phyloP scores from a whole-genome alignment of 192 early-diverging fungal species.

The Coemansia reversa region DNA sequence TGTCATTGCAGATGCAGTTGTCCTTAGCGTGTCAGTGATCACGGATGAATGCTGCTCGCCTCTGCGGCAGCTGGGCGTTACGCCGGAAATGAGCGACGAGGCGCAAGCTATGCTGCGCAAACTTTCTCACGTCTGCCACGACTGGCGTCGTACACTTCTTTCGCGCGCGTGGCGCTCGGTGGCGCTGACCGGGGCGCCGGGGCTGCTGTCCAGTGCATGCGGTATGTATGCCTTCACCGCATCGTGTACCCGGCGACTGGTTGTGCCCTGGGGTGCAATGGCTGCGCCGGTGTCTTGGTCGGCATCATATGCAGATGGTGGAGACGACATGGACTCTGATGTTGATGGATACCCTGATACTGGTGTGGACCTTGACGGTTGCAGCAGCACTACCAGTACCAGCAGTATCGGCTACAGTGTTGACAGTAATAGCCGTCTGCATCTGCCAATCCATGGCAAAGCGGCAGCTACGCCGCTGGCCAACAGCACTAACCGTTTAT shows the following conservation, averaged over 20 bases:
- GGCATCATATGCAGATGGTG: background rate
- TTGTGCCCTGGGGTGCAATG: constrained; percentile 40
- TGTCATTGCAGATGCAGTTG: constrained; percentile 23
- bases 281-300: constrained; percentile 30
- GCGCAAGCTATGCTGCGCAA: constrained; percentile 18
- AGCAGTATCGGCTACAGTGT: constrained; percentile 7
- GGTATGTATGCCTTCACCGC: constrained; percentile 24
- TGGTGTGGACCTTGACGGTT: background rate
- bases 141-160: constrained; percentile 24
- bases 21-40: background rate
- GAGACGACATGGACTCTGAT: background rate
- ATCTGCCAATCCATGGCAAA: background rate
- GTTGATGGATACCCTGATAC: background rate
- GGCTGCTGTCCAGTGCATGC: background rate
- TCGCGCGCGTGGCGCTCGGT: constrained; percentile 27
- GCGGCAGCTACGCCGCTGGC: no score
- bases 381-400: constrained; percentile 3
- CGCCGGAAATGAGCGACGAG: constrained; percentile 13
- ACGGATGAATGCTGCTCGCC: constrained; percentile 8
- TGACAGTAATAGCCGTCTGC: constrained; percentile 25
- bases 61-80: constrained; percentile 14
- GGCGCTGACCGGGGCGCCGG: constrained; percentile 15
- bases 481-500: constrained; percentile 11
- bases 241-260: constrained; percentile 15
- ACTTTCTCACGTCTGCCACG: constrained; percentile 24